Conservation (phyloP, 1,139 yeast genomes). For the Pneumocystis murina region DNA sequence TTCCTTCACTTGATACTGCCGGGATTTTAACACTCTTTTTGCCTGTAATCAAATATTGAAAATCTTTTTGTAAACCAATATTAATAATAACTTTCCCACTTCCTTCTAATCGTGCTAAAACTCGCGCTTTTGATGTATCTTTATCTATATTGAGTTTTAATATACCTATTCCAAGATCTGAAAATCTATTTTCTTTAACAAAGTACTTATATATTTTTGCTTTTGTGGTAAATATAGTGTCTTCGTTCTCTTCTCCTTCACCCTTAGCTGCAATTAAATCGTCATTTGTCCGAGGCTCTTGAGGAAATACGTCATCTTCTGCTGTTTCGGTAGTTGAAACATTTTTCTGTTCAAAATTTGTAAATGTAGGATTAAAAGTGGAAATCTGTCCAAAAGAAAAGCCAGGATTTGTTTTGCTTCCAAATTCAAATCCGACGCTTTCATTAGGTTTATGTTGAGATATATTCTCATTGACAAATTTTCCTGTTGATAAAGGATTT, state of each 20-base stretch:
- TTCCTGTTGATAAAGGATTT: slow-evolving; percentile 8
- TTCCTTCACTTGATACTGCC: slow-evolving; percentile 30
- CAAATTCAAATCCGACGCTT: not conserved
- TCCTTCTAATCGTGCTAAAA: slow-evolving; percentile 78
- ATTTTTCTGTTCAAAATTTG: not conserved
- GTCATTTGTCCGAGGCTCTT: slow-evolving; percentile 10
- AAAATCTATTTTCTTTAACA: slow-evolving; percentile 32
- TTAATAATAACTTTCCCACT: slow-evolving; percentile 66
- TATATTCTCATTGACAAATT: not conserved
- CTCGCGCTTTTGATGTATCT: slow-evolving; percentile 46
- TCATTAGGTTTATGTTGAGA: not conserved
- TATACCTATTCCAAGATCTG: slow-evolving; percentile 67
- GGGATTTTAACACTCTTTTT: slow-evolving; percentile 51
- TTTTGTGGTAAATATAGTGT: slow-evolving; percentile 44
- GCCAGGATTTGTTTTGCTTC: not conserved
- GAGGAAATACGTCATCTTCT: slow-evolving; percentile 5
- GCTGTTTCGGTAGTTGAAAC: slow-evolving; percentile 15
- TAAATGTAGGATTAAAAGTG: not conserved
- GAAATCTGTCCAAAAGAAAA: not conserved
- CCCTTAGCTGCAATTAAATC: slow-evolving; percentile 33
- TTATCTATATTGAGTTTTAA: slow-evolving; percentile 55
- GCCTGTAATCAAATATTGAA: slow-evolving; percentile 10
- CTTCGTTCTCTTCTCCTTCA: slow-evolving; percentile 83
- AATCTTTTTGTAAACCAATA: slow-evolving; percentile 26
- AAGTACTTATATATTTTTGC: slow-evolving; percentile 44